phyloP scores from a whole-genome alignment of 192 early-diverging fungal genomes.

The Umbelopsis ramanniana region DNA sequence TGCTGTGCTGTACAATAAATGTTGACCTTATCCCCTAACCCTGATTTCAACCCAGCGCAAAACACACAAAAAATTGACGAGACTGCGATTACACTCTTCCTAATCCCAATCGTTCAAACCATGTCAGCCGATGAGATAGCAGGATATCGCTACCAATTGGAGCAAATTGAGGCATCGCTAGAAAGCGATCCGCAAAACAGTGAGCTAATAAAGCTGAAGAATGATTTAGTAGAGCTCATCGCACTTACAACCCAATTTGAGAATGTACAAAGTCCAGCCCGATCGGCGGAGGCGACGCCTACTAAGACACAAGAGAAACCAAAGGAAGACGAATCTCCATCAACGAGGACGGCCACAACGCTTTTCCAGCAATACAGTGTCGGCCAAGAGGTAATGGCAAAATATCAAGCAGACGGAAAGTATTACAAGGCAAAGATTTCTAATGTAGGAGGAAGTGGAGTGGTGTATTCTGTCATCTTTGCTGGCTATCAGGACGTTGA shows the following conservation, averaged over 20 bases:
- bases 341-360: slow-evolving; percentile 24
- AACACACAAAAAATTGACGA: not conserved
- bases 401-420: slow-evolving; percentile 68
- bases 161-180: slow-evolving; percentile 74
- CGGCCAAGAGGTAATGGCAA: slow-evolving; percentile 66
- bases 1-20: no score
- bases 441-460: slow-evolving; percentile 56
- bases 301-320: slow-evolving; percentile 22
- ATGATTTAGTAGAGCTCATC: slow-evolving; percentile 73
- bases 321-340: slow-evolving; percentile 17
- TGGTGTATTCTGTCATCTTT: slow-evolving; percentile 63
- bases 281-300: slow-evolving; percentile 1
- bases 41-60: not conserved
- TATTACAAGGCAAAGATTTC: slow-evolving; percentile 68
- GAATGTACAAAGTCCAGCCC: slow-evolving; percentile 39
- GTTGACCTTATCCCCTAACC: not conserved
- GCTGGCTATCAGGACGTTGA: slow-evolving; percentile 64
- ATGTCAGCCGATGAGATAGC: slow-evolving; percentile 59
- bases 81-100: not conserved
- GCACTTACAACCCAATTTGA: slow-evolving; percentile 54
- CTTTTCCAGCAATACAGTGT: slow-evolving; percentile 47
- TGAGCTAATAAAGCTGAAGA: slow-evolving; percentile 67
- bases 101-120: slow-evolving; percentile 21
- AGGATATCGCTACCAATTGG: slow-evolving; percentile 68
- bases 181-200: slow-evolving; percentile 67